These are phyloP conservation scores for Globisporangium canariense DNA, from an alignment of 352 stramenopile species.

Conservation along the genomic window DNA sequence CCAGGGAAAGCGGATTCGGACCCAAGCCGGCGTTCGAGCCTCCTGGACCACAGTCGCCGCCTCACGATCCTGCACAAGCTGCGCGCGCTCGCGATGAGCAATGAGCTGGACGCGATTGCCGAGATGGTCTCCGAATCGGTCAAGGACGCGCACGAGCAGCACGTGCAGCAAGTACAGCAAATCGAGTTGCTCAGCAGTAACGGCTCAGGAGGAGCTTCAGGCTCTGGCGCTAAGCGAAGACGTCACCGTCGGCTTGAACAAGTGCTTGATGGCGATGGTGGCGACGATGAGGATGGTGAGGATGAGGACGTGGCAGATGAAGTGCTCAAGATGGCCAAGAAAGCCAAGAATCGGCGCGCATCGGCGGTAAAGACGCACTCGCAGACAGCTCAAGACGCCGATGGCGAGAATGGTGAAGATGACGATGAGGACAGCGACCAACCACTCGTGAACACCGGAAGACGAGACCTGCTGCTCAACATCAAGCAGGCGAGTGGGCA, in stretches of 20 bases:
- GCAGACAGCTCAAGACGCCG: constrained; percentile 9
- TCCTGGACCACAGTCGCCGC: constrained; percentile 15
- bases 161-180: constrained; percentile 20
- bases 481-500: constrained; percentile 33
- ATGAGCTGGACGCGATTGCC: constrained; percentile 18
- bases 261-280: constrained; percentile 5
- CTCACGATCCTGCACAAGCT: constrained; percentile 21
- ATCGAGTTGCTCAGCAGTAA: constrained; percentile 12
- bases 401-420: constrained; percentile 8
- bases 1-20: background rate
- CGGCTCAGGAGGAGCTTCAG: background rate
- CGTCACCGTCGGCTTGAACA: background rate
- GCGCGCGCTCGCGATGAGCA: constrained; percentile 15
- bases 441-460: constrained; percentile 4
- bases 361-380: constrained; percentile 23
- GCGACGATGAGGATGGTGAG: constrained; percentile 20
- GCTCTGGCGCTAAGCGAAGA: background rate
- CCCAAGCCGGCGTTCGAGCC: constrained; percentile 3
- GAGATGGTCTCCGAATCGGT: constrained; percentile 23
- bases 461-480: constrained; percentile 40
- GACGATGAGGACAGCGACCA: constrained; percentile 20
- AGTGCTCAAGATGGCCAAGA: constrained; percentile 37
- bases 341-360: constrained; percentile 37
- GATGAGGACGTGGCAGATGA: constrained; percentile 23
- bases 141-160: constrained; percentile 24